Percentiles rank a stretch among this genome's conserved stretches.
Conservation (phyloP, 176 grass and related monocot genomes). For the Lolium rigidum region DNA sequence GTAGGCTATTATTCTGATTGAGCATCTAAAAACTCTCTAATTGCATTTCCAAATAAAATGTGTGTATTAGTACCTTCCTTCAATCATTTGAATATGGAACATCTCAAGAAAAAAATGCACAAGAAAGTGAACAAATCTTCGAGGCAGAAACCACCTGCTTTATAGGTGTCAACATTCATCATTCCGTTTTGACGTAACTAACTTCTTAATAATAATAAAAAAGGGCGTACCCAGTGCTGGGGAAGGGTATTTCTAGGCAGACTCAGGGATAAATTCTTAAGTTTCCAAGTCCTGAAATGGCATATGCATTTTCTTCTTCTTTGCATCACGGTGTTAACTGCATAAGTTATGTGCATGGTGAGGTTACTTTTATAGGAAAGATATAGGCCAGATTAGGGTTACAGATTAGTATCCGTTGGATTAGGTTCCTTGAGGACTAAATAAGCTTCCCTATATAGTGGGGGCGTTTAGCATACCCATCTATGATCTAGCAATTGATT, state of each 20-base stretch:
- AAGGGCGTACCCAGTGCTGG: no score
- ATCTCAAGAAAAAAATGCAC: no score
- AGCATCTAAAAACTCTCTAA: neutral
- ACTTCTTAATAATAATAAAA: neutral
- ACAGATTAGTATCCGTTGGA: constrained; percentile 1
- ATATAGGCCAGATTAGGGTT: neutral
- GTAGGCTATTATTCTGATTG: constrained; percentile 4
- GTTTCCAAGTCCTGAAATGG: neutral
- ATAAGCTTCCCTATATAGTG: neutral
- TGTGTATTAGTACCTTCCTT: neutral
- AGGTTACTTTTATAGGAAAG: neutral
- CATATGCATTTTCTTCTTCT: neutral
- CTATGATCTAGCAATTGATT: neutral
- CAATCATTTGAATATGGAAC: constrained; percentile 7
- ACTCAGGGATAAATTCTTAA: neutral
- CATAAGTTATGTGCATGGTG: neutral
- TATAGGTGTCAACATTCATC: neutral
- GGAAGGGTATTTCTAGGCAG: no score
- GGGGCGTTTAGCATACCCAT: neutral
- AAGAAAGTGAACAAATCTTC: neutral
- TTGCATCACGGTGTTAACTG: neutral
- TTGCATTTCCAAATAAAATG: neutral
- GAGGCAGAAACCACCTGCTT: constrained; percentile 6
- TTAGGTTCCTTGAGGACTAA: constrained; percentile 18
- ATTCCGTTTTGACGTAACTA: neutral